Percentiles rank a stretch among this genome's conserved stretches.
Evolutionary conservation across 768 basidiomycete species (phyloP).

Genomic region (Mrakia frigida): DNA sequence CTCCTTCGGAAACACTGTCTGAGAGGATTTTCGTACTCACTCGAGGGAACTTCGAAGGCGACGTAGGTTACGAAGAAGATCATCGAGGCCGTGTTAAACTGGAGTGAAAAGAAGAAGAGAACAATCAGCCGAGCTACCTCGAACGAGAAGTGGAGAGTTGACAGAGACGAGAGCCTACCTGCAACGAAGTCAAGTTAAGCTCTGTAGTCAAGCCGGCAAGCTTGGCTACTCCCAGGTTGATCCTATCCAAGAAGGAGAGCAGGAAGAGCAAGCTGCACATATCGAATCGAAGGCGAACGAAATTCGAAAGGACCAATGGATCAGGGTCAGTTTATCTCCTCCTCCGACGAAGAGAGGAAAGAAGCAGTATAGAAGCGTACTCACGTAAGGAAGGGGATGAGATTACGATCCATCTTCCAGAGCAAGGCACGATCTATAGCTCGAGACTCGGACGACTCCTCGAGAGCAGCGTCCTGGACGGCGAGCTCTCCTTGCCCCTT

Average conservation of each 20-base stretch:
- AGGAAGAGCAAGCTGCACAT: slow-evolving; percentile 46
- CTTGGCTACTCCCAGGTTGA: slow-evolving; percentile 36
- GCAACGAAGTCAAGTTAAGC: slow-evolving; percentile 27
- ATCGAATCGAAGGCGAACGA: slow-evolving; percentile 26
- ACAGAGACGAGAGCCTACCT: slow-evolving; percentile 8
- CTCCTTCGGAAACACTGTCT: too few relatives aligned
- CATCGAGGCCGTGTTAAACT: slow-evolving; percentile 34
- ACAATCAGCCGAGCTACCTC: neutral
- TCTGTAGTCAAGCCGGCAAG: slow-evolving; percentile 31
- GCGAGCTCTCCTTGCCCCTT: neutral
- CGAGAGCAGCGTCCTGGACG: neutral
- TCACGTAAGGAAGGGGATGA: slow-evolving; percentile 29
- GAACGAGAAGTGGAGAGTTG: neutral
- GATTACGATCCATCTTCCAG: slow-evolving; percentile 28
- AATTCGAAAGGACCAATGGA: neutral
- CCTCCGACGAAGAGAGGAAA: neutral
- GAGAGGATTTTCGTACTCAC: neutral
- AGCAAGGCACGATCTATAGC: slow-evolving; percentile 24
- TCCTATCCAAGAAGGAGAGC: slow-evolving; percentile 39
- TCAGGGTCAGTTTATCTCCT: neutral
- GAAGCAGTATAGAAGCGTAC: neutral
- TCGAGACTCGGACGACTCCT: neutral
- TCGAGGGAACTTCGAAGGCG: slow-evolving; percentile 41
- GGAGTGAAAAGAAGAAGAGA: neutral
- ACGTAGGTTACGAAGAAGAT: slow-evolving; percentile 46